phyloP scores from a whole-genome alignment of 176 grass and related monocot species.

The Rhynchospora pubera region DNA sequence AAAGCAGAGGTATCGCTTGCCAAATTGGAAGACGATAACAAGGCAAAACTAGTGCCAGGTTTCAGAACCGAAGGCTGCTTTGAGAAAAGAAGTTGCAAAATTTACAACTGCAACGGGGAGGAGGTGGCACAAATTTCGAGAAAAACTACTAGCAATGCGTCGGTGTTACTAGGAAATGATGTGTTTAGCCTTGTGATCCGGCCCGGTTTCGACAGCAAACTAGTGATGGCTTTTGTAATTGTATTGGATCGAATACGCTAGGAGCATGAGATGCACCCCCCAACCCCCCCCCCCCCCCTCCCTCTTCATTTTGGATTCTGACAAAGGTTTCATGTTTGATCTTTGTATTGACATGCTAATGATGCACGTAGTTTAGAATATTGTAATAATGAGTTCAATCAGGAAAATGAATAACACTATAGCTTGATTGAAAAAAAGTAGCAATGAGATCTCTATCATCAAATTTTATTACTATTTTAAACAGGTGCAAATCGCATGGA shows the following conservation, averaged over 20 bases:
- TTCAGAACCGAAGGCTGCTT: constrained; percentile 54
- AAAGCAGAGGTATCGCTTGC: constrained; percentile 45
- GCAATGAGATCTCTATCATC: neutral
- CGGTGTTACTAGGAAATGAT: constrained; percentile 44
- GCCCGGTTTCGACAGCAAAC: constrained; percentile 30
- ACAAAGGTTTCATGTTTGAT: neutral
- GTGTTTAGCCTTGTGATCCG: constrained; percentile 73
- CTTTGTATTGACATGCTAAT: neutral
- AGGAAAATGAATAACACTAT: neutral
- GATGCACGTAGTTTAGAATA: neutral
- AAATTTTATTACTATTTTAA: neutral
- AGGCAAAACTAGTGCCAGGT: constrained; percentile 1
- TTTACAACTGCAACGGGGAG: constrained; percentile 27
- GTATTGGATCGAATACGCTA: constrained; percentile 64
- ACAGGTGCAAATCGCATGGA: neutral
- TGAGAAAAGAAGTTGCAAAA: constrained; percentile 53
- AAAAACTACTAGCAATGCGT: neutral
- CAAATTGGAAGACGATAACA: neutral
- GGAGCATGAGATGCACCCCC: neutral
- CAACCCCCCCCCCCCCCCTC: too few relatives aligned
- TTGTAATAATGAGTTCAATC: neutral
- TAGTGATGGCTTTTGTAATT: constrained; percentile 72
- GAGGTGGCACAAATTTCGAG: constrained; percentile 38
- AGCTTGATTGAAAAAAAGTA: neutral
- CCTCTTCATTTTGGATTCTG: too few relatives aligned